Percentiles rank a stretch among this genome's conserved stretches.
These are phyloP conservation scores for Tephrocybe sp. DNA, from an alignment of 768 basidiomycete genomes.

Conservation along the genomic window DNA sequence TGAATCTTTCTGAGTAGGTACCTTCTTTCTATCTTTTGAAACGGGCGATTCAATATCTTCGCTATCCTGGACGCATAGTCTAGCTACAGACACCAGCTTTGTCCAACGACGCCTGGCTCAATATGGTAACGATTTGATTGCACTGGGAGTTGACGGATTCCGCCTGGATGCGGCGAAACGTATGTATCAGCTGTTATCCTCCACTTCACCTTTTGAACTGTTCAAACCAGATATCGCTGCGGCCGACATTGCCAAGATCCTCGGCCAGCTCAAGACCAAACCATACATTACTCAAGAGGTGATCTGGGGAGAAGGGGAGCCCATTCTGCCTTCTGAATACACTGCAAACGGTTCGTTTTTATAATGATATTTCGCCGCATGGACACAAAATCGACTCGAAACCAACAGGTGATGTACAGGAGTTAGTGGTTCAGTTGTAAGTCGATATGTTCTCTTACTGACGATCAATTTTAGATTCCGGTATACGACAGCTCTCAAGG, in stretches of 20 bases:
- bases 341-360: constrained; percentile 39
- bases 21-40: too few relatives aligned
- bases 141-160: constrained; percentile 60
- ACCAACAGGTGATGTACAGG: constrained; percentile 57
- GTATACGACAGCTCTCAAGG: constrained; percentile 50
- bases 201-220: background rate
- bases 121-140: constrained; percentile 60
- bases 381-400: background rate
- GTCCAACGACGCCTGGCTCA: constrained; percentile 52
- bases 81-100: constrained; percentile 60
- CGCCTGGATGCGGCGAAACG: constrained; percentile 67
- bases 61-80: constrained; percentile 29
- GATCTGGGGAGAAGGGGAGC: constrained; percentile 49
- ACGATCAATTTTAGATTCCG: constrained; percentile 42
- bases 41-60: too few relatives aligned
- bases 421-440: constrained; percentile 32
- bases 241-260: constrained; percentile 52
- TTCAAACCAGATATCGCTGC: constrained; percentile 47
- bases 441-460: background rate
- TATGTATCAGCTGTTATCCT: constrained; percentile 22
- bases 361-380: background rate
- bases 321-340: constrained; percentile 57
- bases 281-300: constrained; percentile 69
- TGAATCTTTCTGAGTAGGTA: constrained; percentile 48
- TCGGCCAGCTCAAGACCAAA: constrained; percentile 33